A percentile compares a stretch with the other conserved stretches of the same genome.
Conservation (phyloP, 1,284 basidiomycete genomes). For the Stereum hirsutum region DNA sequence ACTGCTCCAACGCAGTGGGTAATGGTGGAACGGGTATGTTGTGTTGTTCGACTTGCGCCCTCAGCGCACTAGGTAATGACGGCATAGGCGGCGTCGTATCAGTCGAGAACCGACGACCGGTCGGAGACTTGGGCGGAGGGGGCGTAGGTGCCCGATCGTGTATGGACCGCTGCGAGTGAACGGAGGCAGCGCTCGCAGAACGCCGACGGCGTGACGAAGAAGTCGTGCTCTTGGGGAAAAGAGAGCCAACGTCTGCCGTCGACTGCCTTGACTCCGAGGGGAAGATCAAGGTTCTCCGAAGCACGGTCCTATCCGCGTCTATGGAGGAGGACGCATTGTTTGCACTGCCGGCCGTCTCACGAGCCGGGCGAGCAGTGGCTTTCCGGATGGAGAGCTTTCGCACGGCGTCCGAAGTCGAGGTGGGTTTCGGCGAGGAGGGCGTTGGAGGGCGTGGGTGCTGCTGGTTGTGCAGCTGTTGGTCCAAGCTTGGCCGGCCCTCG, state of each 20-base stretch:
- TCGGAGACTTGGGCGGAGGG: constrained; percentile 55
- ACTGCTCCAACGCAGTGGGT: constrained; percentile 43
- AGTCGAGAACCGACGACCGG: constrained; percentile 50
- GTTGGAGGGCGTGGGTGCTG: too few relatives aligned
- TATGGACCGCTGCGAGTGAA: constrained; percentile 52
- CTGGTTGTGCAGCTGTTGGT: too few relatives aligned
- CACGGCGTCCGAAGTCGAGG: constrained; percentile 21
- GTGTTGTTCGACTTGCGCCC: constrained; percentile 34
- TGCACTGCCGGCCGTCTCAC: constrained; percentile 27
- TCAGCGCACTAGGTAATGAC: constrained; percentile 43
- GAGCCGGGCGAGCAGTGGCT: constrained; percentile 27
- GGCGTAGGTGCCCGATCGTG: constrained; percentile 78
- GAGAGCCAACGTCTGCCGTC: constrained; percentile 41
- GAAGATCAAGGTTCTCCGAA: constrained; percentile 70
- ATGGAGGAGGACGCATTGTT: background rate
- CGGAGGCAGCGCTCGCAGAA: constrained; percentile 44
- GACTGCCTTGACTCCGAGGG: constrained; percentile 54
- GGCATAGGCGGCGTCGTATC: constrained; percentile 66
- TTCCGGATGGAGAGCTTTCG: constrained; percentile 29
- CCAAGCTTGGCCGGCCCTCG: constrained; percentile 27
- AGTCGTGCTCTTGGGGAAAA: constrained; percentile 41
- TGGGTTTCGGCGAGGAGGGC: constrained; percentile 10
- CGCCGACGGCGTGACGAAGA: constrained; percentile 39
- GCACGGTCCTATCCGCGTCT: constrained; percentile 27
- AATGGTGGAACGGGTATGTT: constrained; percentile 26